phyloP scores from a whole-genome alignment of 2,329 filamentous ascomycete genomes.

The Colletotrichum somersetense region DNA sequence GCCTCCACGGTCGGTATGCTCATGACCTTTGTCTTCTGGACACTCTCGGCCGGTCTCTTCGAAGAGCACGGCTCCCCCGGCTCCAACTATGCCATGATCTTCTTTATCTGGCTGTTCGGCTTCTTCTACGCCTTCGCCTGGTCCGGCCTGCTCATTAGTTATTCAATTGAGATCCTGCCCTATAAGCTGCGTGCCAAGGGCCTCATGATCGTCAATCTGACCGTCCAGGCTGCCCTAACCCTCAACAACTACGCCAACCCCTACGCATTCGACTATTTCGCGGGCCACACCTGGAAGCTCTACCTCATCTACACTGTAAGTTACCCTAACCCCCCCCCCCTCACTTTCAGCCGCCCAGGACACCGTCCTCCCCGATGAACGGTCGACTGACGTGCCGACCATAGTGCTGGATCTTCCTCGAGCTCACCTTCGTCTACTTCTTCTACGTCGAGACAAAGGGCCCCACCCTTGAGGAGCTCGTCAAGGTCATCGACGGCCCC shows the following conservation, averaged over 20 bases:
- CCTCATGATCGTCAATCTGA: constrained; percentile 69
- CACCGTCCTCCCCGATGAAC: too few species aligned
- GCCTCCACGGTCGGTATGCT: constrained; percentile 58
- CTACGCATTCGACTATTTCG: constrained; percentile 63
- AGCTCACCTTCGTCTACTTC: constrained; percentile 68
- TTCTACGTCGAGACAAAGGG: constrained; percentile 72
- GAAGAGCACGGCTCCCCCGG: constrained; percentile 54
- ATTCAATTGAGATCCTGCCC: constrained; percentile 64
- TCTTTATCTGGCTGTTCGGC: constrained; percentile 56
- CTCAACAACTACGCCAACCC: constrained; percentile 69
- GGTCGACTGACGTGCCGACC: neutral
- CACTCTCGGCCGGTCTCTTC: constrained; percentile 59
- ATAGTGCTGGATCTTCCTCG: constrained; percentile 63
- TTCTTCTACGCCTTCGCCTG: constrained; percentile 67
- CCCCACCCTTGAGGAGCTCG: constrained; percentile 75
- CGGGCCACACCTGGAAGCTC: constrained; percentile 63
- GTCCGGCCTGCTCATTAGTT: constrained; percentile 69
- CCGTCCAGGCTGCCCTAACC: constrained; percentile 66
- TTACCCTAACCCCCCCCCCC: constrained; percentile 22
- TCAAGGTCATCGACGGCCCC: constrained; percentile 75
- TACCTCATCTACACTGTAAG: constrained; percentile 68
- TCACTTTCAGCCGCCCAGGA: neutral
- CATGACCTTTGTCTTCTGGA: constrained; percentile 65
- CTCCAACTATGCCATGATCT: constrained; percentile 58
- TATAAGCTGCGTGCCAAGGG: constrained; percentile 65